Evolutionary conservation across 495 filamentous ascomycete genomes (phyloP).

Genomic region (Xylaria curta): DNA sequence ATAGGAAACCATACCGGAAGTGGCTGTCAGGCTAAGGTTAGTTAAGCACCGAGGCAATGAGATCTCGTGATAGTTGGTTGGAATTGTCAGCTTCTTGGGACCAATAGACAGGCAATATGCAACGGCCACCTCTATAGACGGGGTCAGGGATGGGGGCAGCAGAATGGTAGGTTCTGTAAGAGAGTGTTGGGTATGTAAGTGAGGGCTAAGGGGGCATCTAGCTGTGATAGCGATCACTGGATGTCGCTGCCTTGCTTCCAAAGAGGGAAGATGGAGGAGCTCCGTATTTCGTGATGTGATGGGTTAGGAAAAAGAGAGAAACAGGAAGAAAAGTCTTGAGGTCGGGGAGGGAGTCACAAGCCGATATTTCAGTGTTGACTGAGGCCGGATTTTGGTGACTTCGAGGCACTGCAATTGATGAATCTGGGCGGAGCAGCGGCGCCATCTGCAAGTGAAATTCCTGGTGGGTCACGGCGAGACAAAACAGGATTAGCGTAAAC

Average conservation of each 20-base stretch:
- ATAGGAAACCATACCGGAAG: constrained; percentile 16
- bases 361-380: constrained; percentile 55
- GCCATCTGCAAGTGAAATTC: constrained; percentile 29
- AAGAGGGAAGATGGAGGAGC: constrained; percentile 29
- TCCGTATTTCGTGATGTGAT: constrained; percentile 30
- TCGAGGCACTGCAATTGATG: constrained; percentile 35
- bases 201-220: not conserved
- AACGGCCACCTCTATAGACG: not conserved
- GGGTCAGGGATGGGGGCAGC: not conserved
- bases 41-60: too few species aligned
- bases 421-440: constrained; percentile 40
- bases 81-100: constrained; percentile 5
- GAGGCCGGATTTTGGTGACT: constrained; percentile 23
- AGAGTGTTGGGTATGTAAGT: constrained; percentile 1
- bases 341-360: constrained; percentile 55
- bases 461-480: constrained; percentile 28
- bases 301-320: constrained; percentile 37
- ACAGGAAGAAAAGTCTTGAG: constrained; percentile 33
- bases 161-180: not conserved
- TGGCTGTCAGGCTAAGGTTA: not conserved
- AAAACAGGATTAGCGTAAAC: constrained; percentile 9
- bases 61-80: constrained; percentile 1
- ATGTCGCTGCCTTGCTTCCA: constrained; percentile 31
- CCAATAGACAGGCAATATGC: not conserved
- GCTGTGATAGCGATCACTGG: constrained; percentile 1